These are phyloP conservation scores for Ajuga reptans DNA, from an alignment of 305 asterid species.

Conservation along the genomic window DNA sequence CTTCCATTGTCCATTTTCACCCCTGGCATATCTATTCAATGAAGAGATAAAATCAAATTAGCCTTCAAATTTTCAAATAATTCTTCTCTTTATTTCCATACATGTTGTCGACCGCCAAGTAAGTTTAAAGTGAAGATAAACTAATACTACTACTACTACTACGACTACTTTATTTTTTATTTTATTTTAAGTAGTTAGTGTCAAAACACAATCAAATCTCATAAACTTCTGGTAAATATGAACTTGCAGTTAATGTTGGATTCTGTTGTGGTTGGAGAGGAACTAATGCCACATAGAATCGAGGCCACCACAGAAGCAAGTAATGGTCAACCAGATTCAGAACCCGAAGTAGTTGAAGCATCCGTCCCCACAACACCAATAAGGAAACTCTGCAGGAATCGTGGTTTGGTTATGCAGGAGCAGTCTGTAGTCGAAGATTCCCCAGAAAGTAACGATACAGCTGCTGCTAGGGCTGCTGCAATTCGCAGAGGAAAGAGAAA, in stretches of 20 bases:
- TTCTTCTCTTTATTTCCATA: background rate
- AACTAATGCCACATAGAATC: constrained; percentile 73
- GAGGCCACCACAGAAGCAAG: constrained; percentile 7
- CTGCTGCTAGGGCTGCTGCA: constrained; percentile 39
- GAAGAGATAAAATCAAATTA: background rate
- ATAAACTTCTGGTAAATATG: background rate
- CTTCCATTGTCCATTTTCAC: background rate
- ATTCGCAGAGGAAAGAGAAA: constrained; percentile 68
- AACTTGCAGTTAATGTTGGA: constrained; percentile 64
- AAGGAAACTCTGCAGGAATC: constrained; percentile 74
- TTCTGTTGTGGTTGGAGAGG: constrained; percentile 60
- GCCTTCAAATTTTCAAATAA: background rate
- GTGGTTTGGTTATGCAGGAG: constrained; percentile 82
- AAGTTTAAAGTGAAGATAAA: too few species aligned
- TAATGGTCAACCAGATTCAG: constrained; percentile 24
- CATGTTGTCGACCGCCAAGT: background rate
- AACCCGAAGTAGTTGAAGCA: constrained; percentile 31
- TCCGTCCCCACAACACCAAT: constrained; percentile 61
- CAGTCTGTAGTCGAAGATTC: constrained; percentile 64
- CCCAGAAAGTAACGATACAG: constrained; percentile 47
- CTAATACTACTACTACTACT: too few species aligned
- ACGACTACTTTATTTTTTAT: too few species aligned
- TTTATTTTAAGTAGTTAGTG: too few species aligned
- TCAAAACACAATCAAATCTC: background rate
- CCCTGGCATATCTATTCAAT: background rate